These are phyloP conservation scores for Castanea mollissima DNA, from an alignment of 306 rosid species.

Conservation along the genomic window DNA sequence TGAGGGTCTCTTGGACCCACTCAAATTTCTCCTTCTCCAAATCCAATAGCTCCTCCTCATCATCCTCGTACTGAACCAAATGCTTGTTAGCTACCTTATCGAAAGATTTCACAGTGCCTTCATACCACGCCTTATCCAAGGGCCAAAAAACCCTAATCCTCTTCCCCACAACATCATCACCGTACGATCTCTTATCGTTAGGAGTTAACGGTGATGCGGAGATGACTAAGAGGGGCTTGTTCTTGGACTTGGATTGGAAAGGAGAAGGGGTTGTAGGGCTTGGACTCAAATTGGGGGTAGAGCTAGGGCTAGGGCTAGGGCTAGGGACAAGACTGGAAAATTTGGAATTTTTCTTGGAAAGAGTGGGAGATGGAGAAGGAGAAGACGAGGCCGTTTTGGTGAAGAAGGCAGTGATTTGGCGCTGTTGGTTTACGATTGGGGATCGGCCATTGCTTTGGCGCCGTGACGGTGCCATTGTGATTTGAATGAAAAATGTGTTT, in stretches of 20 bases:
- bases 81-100: slow-evolving; percentile 46
- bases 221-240: slow-evolving; percentile 44
- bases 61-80: slow-evolving; percentile 66
- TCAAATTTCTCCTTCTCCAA: slow-evolving; percentile 63
- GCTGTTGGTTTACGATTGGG: slow-evolving; percentile 69
- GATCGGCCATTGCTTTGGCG: slow-evolving; percentile 78
- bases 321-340: slow-evolving; percentile 5
- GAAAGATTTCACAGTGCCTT: slow-evolving; percentile 62
- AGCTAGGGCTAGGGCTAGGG: slow-evolving; percentile 24
- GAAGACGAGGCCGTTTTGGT: slow-evolving; percentile 44
- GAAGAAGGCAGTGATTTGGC: slow-evolving; percentile 90
- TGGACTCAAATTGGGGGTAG: slow-evolving; percentile 17
- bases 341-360: slow-evolving; percentile 26
- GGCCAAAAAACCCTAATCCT: slow-evolving; percentile 84
- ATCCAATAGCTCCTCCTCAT: slow-evolving; percentile 60
- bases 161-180: slow-evolving; percentile 58
- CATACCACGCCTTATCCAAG: slow-evolving; percentile 73
- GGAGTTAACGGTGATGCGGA: slow-evolving; percentile 35
- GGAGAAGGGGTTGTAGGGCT: slow-evolving; percentile 58
- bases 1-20: slow-evolving; percentile 45
- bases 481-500: not conserved
- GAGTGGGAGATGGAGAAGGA: slow-evolving; percentile 5
- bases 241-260: slow-evolving; percentile 50
- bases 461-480: slow-evolving; percentile 52
- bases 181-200: slow-evolving; percentile 14